Percentiles rank a stretch among this genome's conserved stretches.
Evolutionary conservation across 352 stramenopile genomes (phyloP).

Genomic region (Pythium rishiriense): DNA sequence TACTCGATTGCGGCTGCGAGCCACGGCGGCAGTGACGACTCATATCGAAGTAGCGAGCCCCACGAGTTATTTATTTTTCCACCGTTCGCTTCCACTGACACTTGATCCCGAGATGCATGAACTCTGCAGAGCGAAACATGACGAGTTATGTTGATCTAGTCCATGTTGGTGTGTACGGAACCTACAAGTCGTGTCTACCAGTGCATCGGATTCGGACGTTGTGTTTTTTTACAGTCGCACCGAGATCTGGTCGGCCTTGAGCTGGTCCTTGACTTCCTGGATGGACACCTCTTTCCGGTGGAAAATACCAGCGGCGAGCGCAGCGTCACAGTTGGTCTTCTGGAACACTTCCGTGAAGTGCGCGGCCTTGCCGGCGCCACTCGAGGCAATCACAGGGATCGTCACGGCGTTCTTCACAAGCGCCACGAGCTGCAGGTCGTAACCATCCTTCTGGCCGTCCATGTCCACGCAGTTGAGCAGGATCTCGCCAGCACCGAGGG

Average conservation of each 20-base stretch:
- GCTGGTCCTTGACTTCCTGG: constrained; percentile 91
- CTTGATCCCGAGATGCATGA: no score
- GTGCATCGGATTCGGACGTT: not conserved
- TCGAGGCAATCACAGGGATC: constrained; percentile 98
- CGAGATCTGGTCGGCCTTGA: constrained; percentile 72
- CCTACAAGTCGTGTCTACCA: not conserved
- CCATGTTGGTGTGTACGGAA: no score
- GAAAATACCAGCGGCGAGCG: constrained; percentile 98
- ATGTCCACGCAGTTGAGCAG: constrained; percentile 99
- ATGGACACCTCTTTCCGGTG: constrained; percentile 97
- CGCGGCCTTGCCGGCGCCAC: constrained; percentile 90
- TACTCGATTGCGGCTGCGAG: constrained; percentile 10
- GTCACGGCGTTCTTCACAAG: constrained; percentile 87
- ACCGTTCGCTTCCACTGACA: no score
- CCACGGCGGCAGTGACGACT: not conserved
- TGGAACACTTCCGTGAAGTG: constrained; percentile 97
- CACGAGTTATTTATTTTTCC: constrained; percentile 17
- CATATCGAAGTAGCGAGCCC: not conserved
- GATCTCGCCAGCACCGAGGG: constrained; percentile 96
- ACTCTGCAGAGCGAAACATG: no score
- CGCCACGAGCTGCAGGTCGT: constrained; percentile 62
- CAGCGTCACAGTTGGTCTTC: constrained; percentile 90
- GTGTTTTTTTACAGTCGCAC: constrained; percentile 50
- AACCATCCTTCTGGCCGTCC: constrained; percentile 96
- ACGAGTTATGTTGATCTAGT: no score